These are phyloP conservation scores for Fraxinus pennsylvanica DNA, from an alignment of 257 asterid species.

Conservation along the genomic window DNA sequence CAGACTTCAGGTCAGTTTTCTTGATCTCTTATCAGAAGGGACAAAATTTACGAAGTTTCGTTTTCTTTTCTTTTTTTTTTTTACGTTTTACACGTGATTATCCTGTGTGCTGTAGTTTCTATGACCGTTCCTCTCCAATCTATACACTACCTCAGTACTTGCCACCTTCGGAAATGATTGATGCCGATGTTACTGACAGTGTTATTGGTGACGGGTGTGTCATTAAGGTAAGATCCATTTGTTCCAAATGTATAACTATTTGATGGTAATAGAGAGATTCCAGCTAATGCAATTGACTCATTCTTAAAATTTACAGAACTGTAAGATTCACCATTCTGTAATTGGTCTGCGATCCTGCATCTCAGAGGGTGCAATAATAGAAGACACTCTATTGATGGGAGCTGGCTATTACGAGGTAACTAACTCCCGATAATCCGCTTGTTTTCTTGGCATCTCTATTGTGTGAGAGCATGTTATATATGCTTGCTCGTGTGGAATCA, in stretches of 20 bases:
- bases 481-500: neutral
- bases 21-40: neutral
- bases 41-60: neutral
- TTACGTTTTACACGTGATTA: neutral
- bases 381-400: constrained; percentile 68
- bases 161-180: no score
- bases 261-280: neutral
- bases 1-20: constrained; percentile 53
- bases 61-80: neutral
- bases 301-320: constrained; percentile 40
- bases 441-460: neutral
- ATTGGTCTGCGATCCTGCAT: constrained; percentile 69
- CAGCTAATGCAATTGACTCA: neutral
- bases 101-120: constrained; percentile 43
- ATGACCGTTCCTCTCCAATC: constrained; percentile 63
- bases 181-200: constrained; percentile 56
- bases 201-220: constrained; percentile 73
- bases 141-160: constrained; percentile 48
- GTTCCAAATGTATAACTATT: neutral
- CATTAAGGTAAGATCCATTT: constrained; percentile 41
- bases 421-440: neutral
- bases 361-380: constrained; percentile 70
- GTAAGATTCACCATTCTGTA: constrained; percentile 67
- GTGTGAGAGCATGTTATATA: neutral
- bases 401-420: constrained; percentile 75